phyloP scores from a whole-genome alignment of 2,329 filamentous ascomycete genomes.

The Diaporthe capsici region DNA sequence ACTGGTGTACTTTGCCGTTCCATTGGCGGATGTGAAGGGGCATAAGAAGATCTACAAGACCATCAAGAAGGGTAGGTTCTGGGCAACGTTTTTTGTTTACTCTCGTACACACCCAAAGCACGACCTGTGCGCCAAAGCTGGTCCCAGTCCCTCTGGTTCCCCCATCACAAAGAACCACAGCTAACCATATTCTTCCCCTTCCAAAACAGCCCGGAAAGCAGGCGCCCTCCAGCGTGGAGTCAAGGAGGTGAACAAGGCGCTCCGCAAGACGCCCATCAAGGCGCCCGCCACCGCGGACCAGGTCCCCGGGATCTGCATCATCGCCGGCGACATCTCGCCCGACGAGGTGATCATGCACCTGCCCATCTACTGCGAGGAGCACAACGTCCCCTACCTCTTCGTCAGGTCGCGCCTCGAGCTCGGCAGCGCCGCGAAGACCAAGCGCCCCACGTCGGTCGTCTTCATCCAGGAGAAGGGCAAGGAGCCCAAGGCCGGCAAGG shows the following conservation, averaged over 20 bases:
- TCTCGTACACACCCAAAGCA: constrained; percentile 26
- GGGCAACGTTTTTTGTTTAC: constrained; percentile 15
- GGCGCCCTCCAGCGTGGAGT: constrained; percentile 97
- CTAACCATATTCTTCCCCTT: constrained; percentile 28
- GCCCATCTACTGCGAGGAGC: constrained; percentile 97
- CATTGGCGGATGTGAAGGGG: constrained; percentile 84
- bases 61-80: constrained; percentile 70
- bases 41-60: constrained; percentile 77
- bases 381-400: constrained; percentile 97
- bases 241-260: constrained; percentile 98
- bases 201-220: constrained; percentile 84
- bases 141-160: neutral
- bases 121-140: constrained; percentile 41
- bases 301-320: constrained; percentile 84
- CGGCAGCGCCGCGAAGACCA: constrained; percentile 92
- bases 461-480: constrained; percentile 79
- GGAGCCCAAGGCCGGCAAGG: constrained; percentile 60
- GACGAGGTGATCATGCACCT: constrained; percentile 99
- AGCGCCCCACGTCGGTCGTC: constrained; percentile 95
- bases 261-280: constrained; percentile 87
- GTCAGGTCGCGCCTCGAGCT: constrained; percentile 93
- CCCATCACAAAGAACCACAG: neutral
- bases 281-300: constrained; percentile 68
- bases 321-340: constrained; percentile 97
- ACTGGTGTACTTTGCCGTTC: constrained; percentile 87